Evolutionary conservation across 163 green algal genomes (phyloP).

Genomic region (Prototheca stagnorum): DNA sequence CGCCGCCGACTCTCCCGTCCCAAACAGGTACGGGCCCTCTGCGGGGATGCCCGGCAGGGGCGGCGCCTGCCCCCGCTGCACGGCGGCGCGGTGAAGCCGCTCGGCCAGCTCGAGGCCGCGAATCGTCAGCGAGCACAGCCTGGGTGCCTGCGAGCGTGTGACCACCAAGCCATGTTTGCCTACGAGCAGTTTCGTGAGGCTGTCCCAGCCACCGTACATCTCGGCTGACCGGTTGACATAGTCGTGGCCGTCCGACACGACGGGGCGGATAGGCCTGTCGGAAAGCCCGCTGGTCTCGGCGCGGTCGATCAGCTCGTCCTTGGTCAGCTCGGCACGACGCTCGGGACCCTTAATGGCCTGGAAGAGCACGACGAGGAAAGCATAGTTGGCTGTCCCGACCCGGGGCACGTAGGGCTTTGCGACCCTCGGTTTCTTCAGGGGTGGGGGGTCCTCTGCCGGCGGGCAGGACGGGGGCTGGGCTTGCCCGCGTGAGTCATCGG

Average conservation of each 20-base stretch:
- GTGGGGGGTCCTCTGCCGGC: no score
- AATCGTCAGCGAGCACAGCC: slow-evolving; percentile 27
- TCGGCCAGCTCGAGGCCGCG: not conserved
- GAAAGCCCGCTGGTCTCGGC: slow-evolving; percentile 30
- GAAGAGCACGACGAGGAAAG: slow-evolving; percentile 38
- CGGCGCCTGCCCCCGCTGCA: not conserved
- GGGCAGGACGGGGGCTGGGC: no score
- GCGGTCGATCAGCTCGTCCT: slow-evolving; percentile 27
- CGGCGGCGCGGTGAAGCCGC: not conserved
- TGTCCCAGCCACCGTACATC: slow-evolving; percentile 34
- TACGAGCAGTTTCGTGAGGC: slow-evolving; percentile 26
- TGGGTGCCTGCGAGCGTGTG: slow-evolving; percentile 25
- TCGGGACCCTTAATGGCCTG: slow-evolving; percentile 23
- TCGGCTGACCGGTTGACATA: slow-evolving; percentile 9
- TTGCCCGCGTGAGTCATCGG: no score
- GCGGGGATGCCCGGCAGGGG: not conserved
- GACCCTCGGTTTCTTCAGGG: not conserved
- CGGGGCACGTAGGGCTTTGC: slow-evolving; percentile 26
- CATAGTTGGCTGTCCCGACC: slow-evolving; percentile 40
- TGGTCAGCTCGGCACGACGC: slow-evolving; percentile 20
- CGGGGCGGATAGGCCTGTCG: no score
- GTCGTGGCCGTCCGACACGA: no score
- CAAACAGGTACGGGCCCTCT: no score
- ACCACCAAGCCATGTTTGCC: slow-evolving; percentile 27
- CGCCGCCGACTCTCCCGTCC: not conserved